phyloP scores from a whole-genome alignment of 768 basidiomycete species.

The Leccinum subtestaceum region DNA sequence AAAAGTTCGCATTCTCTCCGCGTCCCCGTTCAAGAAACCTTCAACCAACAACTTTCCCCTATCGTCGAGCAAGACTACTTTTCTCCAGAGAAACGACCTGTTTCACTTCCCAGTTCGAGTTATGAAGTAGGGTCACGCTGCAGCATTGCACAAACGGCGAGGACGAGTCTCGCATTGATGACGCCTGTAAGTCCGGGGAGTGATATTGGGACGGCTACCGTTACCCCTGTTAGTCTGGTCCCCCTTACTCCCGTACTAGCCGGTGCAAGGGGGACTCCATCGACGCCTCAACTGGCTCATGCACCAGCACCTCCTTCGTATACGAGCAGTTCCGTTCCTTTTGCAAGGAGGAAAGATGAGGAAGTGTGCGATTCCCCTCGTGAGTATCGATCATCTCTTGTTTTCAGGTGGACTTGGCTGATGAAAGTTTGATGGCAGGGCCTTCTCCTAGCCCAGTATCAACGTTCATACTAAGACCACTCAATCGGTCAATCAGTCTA shows the following conservation, averaged over 20 bases:
- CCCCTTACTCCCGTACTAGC: conserved; percentile 28
- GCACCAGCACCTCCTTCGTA: conserved; percentile 22
- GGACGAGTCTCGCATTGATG: conserved; percentile 30
- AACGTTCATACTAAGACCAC: conserved; percentile 59
- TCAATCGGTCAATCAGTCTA: conserved; percentile 65
- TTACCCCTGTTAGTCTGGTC: conserved; percentile 30
- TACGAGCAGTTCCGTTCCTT: conserved; percentile 21
- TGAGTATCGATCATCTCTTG: conserved; percentile 30
- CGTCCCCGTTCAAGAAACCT: conserved; percentile 33
- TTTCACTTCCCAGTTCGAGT: conserved; percentile 30
- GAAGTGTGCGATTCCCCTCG: conserved; percentile 36
- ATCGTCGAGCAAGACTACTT: conserved; percentile 65
- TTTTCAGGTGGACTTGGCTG: background rate
- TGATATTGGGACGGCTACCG: conserved; percentile 20
- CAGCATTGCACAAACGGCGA: conserved; percentile 32
- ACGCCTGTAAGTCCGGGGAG: conserved; percentile 28
- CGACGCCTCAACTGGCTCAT: conserved; percentile 12
- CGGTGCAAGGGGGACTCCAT: conserved; percentile 13
- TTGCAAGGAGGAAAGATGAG: conserved; percentile 28
- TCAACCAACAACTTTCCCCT: conserved; percentile 52
- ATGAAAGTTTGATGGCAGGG: conserved; percentile 29
- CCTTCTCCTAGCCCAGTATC: conserved; percentile 45
- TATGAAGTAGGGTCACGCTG: conserved; percentile 25
- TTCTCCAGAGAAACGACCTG: conserved; percentile 45
- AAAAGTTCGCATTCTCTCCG: conserved; percentile 45